Evolutionary conservation across 495 filamentous ascomycete genomes (phyloP), one percentile per base, ranked within the genome.

Genomic region (Amphirosellinia nigrospora): DNA sequence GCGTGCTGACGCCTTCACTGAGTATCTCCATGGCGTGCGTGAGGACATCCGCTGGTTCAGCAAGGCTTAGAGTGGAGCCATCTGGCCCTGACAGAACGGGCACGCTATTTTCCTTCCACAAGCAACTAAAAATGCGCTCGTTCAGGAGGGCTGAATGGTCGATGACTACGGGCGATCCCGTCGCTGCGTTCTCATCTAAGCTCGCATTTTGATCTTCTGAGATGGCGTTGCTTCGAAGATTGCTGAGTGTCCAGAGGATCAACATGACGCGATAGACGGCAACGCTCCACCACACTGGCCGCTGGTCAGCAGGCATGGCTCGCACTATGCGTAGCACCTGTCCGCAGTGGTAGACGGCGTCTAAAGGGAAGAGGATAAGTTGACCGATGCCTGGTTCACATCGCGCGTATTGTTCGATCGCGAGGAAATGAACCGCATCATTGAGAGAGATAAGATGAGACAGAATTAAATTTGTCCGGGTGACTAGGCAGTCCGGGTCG

Each of bases 361-460:
- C 83, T 68, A 67, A 90, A 84, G 80, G 85, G 87, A 28, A 81
- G 81, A 68, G 83, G 84, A 73, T 87, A 81, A 81, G 76, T 68
- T 81, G 78, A 7, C 81, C 83, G 65, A 85, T 83, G 61, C 83
- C 78, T 45, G 75, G 80, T 48, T 89, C 86, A 34, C 82, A 77
- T 23, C 88, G 82, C 4, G 88, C 87, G 3, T 89, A 73, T 0
- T 83, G 79, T 76, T 91, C 89, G 43, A 90, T 86, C 67, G 86
- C 85, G 8, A 83, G 79, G 71, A 90, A 88, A 75, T 86, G 85
- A 34, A 85, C 85, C 6, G 87, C 79, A 13, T 84, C 82, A 72
- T 90, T 90, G 43, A 91, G 81, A 36, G 81, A 86, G 67, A 90
- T 86, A 36, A 91, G 81, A 70, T 91, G 89, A 76, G 86, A 90